Conservation (phyloP, 345 rosid genomes). For the Aquilaria malaccensis region DNA sequence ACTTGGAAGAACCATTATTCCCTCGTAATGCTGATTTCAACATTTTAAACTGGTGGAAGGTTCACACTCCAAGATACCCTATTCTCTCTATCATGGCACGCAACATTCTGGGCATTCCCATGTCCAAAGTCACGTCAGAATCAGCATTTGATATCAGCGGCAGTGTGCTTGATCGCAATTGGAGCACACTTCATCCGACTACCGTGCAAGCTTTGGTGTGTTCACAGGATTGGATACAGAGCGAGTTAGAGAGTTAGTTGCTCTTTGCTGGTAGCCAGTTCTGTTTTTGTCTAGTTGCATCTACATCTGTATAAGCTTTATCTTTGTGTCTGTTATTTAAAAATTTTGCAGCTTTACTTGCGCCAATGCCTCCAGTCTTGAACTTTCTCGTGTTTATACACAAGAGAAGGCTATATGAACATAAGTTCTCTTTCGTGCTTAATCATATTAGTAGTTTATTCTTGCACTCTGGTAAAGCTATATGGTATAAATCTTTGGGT, state of each 20-base stretch:
- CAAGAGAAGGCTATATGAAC: no score
- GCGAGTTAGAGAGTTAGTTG: constrained; percentile 34
- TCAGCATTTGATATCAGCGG: constrained; percentile 33
- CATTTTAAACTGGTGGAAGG: constrained; percentile 82
- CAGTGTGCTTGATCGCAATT: constrained; percentile 40
- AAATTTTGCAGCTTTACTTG: no score
- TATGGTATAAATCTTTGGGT: no score
- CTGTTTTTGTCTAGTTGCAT: constrained; percentile 5
- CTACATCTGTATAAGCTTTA: no score
- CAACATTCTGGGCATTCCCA: constrained; percentile 52
- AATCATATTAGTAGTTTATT: no score
- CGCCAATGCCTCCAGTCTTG: no score
- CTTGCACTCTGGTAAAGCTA: no score
- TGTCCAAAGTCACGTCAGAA: constrained; percentile 42
- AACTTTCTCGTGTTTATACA: no score
- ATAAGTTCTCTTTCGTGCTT: no score
- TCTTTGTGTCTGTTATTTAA: no score
- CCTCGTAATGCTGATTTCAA: constrained; percentile 61
- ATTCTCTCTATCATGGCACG: constrained; percentile 77
- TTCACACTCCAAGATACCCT: constrained; percentile 71
- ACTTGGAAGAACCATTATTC: constrained; percentile 78
- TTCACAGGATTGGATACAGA: constrained; percentile 70
- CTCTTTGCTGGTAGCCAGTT: background rate
- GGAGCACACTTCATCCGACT: constrained; percentile 41
- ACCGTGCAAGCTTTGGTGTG: constrained; percentile 78